Evolutionary conservation across 2,329 filamentous ascomycete genomes (phyloP).

Genomic region (Chrysosphaeria jannelii): DNA sequence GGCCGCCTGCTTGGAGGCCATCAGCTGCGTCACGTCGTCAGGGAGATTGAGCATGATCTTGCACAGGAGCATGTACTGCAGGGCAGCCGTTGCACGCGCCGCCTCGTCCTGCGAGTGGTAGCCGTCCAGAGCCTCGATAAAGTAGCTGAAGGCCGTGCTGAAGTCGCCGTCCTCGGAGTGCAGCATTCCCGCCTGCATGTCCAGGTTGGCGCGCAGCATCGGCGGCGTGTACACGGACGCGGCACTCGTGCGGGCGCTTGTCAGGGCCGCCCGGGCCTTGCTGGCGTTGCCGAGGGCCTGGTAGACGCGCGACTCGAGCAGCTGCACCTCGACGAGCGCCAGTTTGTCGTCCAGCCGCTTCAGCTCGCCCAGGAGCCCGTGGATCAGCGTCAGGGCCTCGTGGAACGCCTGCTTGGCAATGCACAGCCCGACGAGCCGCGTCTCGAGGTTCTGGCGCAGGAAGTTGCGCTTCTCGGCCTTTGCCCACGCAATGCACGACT

Average conservation of each 20-base stretch:
- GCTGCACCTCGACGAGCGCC: conserved; percentile 87
- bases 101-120: conserved; percentile 82
- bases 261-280: conserved; percentile 83
- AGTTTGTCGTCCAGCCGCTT: conserved; percentile 97
- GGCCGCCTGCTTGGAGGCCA: conserved; percentile 86
- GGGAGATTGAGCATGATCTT: conserved; percentile 98
- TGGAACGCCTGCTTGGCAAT: conserved; percentile 97
- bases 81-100: conserved; percentile 69
- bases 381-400: conserved; percentile 87
- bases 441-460: conserved; percentile 92
- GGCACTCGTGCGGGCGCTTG: conserved; percentile 76
- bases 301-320: conserved; percentile 89
- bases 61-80: conserved; percentile 98
- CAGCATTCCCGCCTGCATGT: conserved; percentile 98
- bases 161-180: conserved; percentile 98
- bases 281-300: conserved; percentile 89
- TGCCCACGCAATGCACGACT: conserved; percentile 99
- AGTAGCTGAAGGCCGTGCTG: conserved; percentile 96
- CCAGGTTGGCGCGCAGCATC: conserved; percentile 74
- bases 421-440: conserved; percentile 71
- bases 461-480: conserved; percentile 83
- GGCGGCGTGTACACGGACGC: conserved; percentile 95
- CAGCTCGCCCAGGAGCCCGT: conserved; percentile 78
- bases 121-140: conserved; percentile 93
- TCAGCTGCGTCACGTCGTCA: conserved; percentile 83